These are phyloP conservation scores for Neoconidiobolus thromboides DNA, from an alignment of 371 early-diverging fungal species.

Conservation along the genomic window DNA sequence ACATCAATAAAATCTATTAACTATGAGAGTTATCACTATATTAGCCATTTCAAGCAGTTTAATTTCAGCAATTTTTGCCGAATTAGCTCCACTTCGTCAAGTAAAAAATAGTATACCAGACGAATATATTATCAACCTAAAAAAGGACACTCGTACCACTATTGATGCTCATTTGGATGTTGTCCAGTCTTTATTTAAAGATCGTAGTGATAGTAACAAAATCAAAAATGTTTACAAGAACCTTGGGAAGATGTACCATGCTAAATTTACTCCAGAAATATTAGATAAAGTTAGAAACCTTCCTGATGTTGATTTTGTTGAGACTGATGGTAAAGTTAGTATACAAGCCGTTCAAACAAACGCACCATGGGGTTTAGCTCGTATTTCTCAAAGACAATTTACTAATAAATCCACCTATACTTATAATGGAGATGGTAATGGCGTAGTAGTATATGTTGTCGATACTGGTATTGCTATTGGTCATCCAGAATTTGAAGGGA, in stretches of 20 bases:
- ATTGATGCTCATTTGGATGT: neutral
- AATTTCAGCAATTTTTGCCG: neutral
- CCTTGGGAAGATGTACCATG: neutral
- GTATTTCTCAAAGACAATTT: neutral
- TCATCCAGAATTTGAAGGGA: conserved; percentile 39
- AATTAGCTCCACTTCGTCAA: neutral
- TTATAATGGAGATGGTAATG: conserved; percentile 6
- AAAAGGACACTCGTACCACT: neutral
- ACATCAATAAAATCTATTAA: too few species aligned
- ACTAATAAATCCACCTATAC: neutral
- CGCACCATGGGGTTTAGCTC: conserved; percentile 3
- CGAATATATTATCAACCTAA: neutral
- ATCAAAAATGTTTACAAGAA: neutral
- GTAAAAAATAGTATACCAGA: neutral
- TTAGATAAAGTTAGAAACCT: neutral
- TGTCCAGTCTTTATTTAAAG: neutral
- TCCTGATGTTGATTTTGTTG: neutral
- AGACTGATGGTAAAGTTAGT: neutral
- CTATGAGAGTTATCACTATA: neutral
- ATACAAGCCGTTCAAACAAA: neutral
- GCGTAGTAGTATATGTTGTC: conserved; percentile 32
- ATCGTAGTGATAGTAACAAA: neutral
- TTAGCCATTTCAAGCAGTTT: neutral
- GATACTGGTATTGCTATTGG: conserved; percentile 33
- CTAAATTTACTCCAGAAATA: neutral